Evolutionary conservation across 1,284 basidiomycete genomes (phyloP), one percentile per base, ranked within the genome.

Genomic region (Cryptococcus jaspeensis): DNA sequence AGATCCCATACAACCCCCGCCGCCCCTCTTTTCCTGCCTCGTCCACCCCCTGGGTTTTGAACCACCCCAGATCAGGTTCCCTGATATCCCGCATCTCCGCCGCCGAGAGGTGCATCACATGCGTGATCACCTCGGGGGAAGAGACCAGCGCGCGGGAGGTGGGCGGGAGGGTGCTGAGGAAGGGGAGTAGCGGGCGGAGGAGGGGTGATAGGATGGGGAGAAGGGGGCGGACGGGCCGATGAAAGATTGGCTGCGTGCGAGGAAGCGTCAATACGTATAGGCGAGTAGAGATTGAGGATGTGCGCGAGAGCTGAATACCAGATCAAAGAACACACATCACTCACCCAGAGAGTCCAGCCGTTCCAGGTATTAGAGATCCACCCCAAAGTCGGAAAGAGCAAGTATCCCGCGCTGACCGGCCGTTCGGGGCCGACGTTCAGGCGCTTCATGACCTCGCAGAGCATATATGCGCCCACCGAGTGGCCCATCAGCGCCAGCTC

Each of bases 11-110:
- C 41, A 75, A 51, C 1, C 69, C 67, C 20, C 46, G 28, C 2
- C 55, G 55, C n/a, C 12, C 36, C 20, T 54, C 63, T 15, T 18
- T 12, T 0, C 35, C 35, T n/a, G 38, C 37, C 23, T 23, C 12
- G 15, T 51, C 40, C 5, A 58, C 22, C 3, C 37, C 45, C 57
- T 72, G 69, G 5, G 59, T 45, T 28, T 20, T 36, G 58, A 63
- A 72, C 70, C 69, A 76, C 1, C 56, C 70, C 28, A 70, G 32
- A 58, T 79, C 75, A 1, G 73, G 74, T 5, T 58, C 65, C 8
- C 44, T 51, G 48, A 79, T 76, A 4, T 56, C 41, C 6, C 56
- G 48, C 74, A 79, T 74, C 64, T 79, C 78, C 1, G 72, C 73
- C 15, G 55, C 49, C 6, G 69, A 69, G n/a, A 78, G 66, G 16